These are phyloP conservation scores for Blepharisma stoltei DNA, from an alignment of 73 alveolate species.

Conservation along the genomic window DNA sequence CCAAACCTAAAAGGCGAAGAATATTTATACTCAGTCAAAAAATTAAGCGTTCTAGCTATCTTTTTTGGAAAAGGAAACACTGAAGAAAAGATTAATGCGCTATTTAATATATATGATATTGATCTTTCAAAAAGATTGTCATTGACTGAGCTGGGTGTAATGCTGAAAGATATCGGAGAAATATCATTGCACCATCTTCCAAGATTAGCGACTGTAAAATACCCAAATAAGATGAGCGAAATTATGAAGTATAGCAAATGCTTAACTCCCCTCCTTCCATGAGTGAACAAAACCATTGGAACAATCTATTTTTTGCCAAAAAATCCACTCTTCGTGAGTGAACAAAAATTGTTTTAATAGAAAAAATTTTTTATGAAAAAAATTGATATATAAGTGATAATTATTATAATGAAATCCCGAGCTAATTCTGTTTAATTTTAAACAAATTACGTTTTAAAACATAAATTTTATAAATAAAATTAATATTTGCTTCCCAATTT, in stretches of 20 bases:
- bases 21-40: slow-evolving; percentile 5
- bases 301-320: no score
- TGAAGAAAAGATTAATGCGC: not conserved
- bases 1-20: not conserved
- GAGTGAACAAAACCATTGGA: no score
- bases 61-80: slow-evolving; percentile 5
- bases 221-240: not conserved
- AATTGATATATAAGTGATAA: no score
- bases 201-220: not conserved
- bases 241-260: not conserved
- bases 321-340: no score
- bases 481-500: no score
- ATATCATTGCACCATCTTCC: not conserved
- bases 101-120: not conserved
- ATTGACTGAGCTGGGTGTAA: not conserved
- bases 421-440: no score
- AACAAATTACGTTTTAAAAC: no score
- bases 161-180: not conserved
- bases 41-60: not conserved
- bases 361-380: no score
- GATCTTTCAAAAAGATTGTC: slow-evolving; percentile 14
- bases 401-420: no score
- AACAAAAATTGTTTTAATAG: no score
- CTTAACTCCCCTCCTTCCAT: no score
- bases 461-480: no score